Percentiles rank a stretch among this genome's conserved stretches.
Evolutionary conservation across 768 basidiomycete genomes (phyloP).

Genomic region (Tylopilus felleus): DNA sequence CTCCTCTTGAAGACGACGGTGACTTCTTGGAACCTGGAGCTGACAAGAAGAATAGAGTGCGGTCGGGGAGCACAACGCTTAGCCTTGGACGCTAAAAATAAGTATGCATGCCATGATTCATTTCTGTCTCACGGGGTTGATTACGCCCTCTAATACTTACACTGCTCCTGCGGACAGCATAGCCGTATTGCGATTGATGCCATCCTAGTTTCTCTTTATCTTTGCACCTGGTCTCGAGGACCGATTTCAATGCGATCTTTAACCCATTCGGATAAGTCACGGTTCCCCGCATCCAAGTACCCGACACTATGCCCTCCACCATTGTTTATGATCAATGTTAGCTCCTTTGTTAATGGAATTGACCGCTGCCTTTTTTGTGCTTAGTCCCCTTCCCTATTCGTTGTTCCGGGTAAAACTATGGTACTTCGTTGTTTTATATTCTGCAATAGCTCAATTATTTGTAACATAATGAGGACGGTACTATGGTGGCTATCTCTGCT

Average conservation of each 20-base stretch:
- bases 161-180: conserved; percentile 12
- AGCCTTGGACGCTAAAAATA: conserved; percentile 18
- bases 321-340: conserved; percentile 25
- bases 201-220: conserved; percentile 5
- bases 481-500: too few relatives aligned
- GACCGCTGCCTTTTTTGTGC: conserved; percentile 6
- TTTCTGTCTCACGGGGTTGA: conserved; percentile 7
- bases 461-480: conserved; percentile 4
- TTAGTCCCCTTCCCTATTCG: conserved; percentile 9
- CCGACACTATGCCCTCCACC: conserved; percentile 19
- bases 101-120: conserved; percentile 16
- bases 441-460: conserved; percentile 10
- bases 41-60: conserved; percentile 24
- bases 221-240: conserved; percentile 23
- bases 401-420: conserved; percentile 2
- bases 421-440: conserved; percentile 19
- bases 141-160: conserved; percentile 8
- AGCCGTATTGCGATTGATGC: conserved; percentile 9
- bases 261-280: conserved; percentile 7
- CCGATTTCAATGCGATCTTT: conserved; percentile 17
- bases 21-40: conserved; percentile 15
- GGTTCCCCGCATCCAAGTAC: conserved; percentile 4
- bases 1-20: conserved; percentile 17
- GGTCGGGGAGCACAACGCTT: conserved; percentile 27
- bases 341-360: conserved; percentile 17